Percentiles rank a stretch among this genome's conserved stretches.
Evolutionary conservation across 352 stramenopile species (phyloP).

Genomic region (Phytophthora brassicae): DNA sequence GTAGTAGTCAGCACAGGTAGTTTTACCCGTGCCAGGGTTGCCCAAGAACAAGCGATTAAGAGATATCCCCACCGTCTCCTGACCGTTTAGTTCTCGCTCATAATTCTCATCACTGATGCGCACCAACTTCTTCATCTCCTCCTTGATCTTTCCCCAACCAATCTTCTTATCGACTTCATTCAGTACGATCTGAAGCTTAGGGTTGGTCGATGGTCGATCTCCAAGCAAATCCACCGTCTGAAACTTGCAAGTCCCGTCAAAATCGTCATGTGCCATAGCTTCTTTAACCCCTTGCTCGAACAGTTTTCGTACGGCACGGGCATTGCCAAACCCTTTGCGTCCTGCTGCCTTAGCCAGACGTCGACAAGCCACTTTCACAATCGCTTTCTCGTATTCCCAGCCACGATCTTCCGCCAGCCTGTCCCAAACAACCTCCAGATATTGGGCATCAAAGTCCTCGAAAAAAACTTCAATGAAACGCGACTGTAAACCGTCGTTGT

Average conservation of each 20-base stretch:
- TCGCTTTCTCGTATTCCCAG: slow-evolving; percentile 51
- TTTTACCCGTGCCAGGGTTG: slow-evolving; percentile 93
- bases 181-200: slow-evolving; percentile 57
- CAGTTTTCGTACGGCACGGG: slow-evolving; percentile 70
- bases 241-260: slow-evolving; percentile 52
- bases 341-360: slow-evolving; percentile 63
- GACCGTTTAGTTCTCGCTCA: slow-evolving; percentile 71
- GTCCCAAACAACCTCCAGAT: slow-evolving; percentile 82
- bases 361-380: slow-evolving; percentile 63
- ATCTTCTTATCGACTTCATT: slow-evolving; percentile 73
- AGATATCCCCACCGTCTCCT: slow-evolving; percentile 56
- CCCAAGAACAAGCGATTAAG: slow-evolving; percentile 91
- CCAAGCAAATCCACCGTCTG: slow-evolving; percentile 75
- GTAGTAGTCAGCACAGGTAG: slow-evolving; percentile 89
- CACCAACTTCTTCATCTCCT: slow-evolving; percentile 73
- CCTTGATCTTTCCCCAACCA: slow-evolving; percentile 79
- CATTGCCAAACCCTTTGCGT: slow-evolving; percentile 88
- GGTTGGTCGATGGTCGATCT: slow-evolving; percentile 73
- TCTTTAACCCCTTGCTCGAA: slow-evolving; percentile 65
- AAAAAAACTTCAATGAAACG: slow-evolving; percentile 88
- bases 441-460: slow-evolving; percentile 90
- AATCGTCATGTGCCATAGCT: slow-evolving; percentile 75
- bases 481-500: slow-evolving; percentile 87
- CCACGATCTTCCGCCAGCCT: slow-evolving; percentile 41
- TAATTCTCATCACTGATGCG: slow-evolving; percentile 84